Conservation (phyloP, 176 grass and related monocot species). For the Carex scoparia region DNA sequence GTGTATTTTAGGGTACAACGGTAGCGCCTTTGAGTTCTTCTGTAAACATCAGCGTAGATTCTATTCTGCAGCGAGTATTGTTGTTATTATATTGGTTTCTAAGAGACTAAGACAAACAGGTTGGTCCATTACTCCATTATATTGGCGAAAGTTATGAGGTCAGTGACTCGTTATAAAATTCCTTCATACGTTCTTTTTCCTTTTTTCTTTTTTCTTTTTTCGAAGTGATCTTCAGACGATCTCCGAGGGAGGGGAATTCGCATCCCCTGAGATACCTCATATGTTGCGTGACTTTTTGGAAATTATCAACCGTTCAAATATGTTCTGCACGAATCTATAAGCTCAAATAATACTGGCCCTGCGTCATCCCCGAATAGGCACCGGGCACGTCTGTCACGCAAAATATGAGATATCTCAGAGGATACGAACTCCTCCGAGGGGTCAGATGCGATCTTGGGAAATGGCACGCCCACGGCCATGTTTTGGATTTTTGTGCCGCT, state of each 20-base stretch:
- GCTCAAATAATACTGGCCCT: too few species aligned
- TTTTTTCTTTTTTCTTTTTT: too few species aligned
- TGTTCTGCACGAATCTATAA: too few species aligned
- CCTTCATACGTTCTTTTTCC: background rate
- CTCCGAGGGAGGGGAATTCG: too few species aligned
- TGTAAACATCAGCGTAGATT: background rate
- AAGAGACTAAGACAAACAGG: background rate
- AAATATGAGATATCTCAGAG: too few species aligned
- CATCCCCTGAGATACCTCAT: too few species aligned
- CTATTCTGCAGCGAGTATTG: background rate
- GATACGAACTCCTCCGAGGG: too few species aligned
- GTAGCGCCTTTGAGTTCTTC: background rate
- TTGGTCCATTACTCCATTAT: background rate
- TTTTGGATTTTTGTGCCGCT: background rate
- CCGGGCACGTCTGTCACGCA: too few species aligned
- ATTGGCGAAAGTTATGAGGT: background rate
- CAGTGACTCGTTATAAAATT: background rate
- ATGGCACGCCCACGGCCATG: background rate
- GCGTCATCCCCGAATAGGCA: too few species aligned
- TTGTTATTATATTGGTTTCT: background rate
- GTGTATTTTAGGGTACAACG: background rate
- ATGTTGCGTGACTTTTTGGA: too few species aligned
- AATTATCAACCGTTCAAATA: too few species aligned
- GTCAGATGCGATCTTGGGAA: conserved; percentile 6
- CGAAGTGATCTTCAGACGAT: too few species aligned